phyloP scores from a whole-genome alignment of 176 grass and related monocot species.

The Aegilops bicornis region DNA sequence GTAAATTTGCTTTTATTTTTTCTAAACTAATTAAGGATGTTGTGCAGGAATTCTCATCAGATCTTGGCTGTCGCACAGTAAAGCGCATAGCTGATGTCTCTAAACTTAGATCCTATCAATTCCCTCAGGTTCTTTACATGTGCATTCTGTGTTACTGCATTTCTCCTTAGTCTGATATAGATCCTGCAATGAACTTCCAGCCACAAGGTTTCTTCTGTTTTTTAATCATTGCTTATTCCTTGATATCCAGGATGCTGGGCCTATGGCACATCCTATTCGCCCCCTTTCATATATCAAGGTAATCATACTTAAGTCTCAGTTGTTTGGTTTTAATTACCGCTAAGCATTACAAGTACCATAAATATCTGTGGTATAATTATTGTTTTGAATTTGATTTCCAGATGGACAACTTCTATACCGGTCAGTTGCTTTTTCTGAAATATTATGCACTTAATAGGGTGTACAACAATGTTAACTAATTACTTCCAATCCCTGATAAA shows the following conservation, averaged over 20 bases:
- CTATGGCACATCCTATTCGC: constrained; percentile 97
- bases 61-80: constrained; percentile 84
- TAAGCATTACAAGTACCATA: background rate
- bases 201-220: constrained; percentile 21
- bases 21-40: constrained; percentile 18
- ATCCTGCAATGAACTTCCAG: constrained; percentile 14
- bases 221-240: constrained; percentile 24
- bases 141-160: constrained; percentile 14
- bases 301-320: constrained; percentile 26
- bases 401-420: constrained; percentile 99
- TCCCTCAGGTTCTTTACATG: constrained; percentile 78
- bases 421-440: constrained; percentile 41
- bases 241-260: constrained; percentile 89
- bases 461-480: constrained; percentile 7
- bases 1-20: constrained; percentile 20
- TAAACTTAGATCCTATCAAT: constrained; percentile 91
- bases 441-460: constrained; percentile 14
- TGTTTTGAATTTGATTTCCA: constrained; percentile 55
- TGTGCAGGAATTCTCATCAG: constrained; percentile 95
- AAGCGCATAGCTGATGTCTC: constrained; percentile 97
- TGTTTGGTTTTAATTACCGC: constrained; percentile 31
- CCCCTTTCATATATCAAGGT: constrained; percentile 99
- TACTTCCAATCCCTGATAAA: constrained; percentile 2
- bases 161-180: constrained; percentile 19
- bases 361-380: constrained; percentile 28